Base-by-base conservation (phyloP, 78 protist genomes). In the slime mould (Dictyostelium discoideum) region DNA sequence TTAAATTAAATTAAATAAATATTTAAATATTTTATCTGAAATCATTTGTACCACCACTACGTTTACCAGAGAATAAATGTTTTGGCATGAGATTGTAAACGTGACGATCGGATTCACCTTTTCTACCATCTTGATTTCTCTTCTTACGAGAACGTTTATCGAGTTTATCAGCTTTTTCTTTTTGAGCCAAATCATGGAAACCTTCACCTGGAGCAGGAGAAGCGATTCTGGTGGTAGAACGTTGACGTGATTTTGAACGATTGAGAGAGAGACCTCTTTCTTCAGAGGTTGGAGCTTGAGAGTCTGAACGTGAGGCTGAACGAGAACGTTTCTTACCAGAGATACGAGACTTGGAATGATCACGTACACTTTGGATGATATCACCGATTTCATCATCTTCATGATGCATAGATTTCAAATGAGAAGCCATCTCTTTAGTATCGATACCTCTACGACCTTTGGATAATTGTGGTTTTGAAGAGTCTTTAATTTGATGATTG, bases 31-130 rank as follows among this genome's bases (percentile, higher is more conserved):
- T 72, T 96, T 97, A 99, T 20, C 99, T 97, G n/a, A 97, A 87
- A 77, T 98, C 98, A 3, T 87, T 92, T 82, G 29, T 98, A 79
- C 99, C 99, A 48, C 32, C 44, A 26, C 95, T 85, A 84, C 99
- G 92, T 99, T 99, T 99, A 77, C 99, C 99, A 1, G 98, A 14
- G 96, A 94, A 97, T 77, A 99, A 63, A 72, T 97, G 98, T 87
- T 98, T 98, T 39, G 99, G 99, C 98, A 74, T 98, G 57, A 32
- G 10, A 96, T 50, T 48, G 46, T 16, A 65, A 60, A 98, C 85
- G 77, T 76, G 94, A 18, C 98, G 96, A 85, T 99, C 99, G 67
- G 98, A 85, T 92, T 99, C 99, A 72, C 99, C 96, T 50, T 67
- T 87, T 5, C 85, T 96, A 29, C 85, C 90, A 24, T 57, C 32